phyloP scores from a whole-genome alignment of 257 asterid genomes.

The Capsicum pubescens region DNA sequence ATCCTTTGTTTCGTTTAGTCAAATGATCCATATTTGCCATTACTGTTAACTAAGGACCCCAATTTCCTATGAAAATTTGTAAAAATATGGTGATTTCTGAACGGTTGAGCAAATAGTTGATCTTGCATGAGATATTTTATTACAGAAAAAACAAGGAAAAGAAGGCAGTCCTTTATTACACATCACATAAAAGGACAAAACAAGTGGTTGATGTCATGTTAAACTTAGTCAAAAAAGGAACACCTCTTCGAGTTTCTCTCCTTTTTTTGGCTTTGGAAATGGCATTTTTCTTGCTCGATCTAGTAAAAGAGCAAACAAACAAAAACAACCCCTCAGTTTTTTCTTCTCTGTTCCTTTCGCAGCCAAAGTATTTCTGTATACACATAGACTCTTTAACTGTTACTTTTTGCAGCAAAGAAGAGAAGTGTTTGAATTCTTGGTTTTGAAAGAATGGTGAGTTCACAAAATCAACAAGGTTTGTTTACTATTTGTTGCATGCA shows the following conservation, averaged over 20 bases:
- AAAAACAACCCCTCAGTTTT: not conserved
- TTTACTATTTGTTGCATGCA: slow-evolving; percentile 17
- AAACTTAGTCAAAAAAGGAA: not conserved
- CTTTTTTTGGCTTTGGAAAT: not conserved
- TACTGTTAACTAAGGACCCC: no score
- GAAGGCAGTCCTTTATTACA: not conserved
- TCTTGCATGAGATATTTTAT: no score
- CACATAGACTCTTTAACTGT: not conserved
- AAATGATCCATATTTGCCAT: no score
- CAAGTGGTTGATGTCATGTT: not conserved
- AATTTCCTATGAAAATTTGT: no score
- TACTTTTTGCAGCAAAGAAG: not conserved
- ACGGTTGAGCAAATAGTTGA: no score
- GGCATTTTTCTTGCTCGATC: not conserved
- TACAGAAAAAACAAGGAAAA: no score
- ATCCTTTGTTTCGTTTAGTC: no score
- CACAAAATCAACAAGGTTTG: slow-evolving; percentile 8
- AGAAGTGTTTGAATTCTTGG: not conserved
- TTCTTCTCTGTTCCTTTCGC: not conserved
- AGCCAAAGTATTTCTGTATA: not conserved
- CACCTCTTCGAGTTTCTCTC: not conserved
- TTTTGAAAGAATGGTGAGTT: not conserved
- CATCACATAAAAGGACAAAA: slow-evolving; percentile 2
- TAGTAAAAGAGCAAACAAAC: not conserved
- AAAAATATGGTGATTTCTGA: no score